Percentiles rank a stretch among this genome's conserved stretches.
Evolutionary conservation across 306 rosid genomes (phyloP).

Genomic region (Rosa chinensis): DNA sequence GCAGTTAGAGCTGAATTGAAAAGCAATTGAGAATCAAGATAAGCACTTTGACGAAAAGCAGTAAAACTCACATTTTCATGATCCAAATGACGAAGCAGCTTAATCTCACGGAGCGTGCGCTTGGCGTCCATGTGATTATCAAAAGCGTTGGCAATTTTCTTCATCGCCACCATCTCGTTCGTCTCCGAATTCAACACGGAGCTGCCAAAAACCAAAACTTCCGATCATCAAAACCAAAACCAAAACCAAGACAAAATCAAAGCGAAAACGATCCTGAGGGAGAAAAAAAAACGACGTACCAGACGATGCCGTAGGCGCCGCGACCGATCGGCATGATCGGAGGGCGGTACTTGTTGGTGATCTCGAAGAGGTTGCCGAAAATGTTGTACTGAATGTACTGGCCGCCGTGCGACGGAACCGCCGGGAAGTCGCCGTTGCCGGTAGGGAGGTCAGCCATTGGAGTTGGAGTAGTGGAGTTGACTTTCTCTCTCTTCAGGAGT

Average conservation of each 20-base stretch:
- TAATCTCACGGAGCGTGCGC: constrained; percentile 98
- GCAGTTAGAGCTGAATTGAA: background rate
- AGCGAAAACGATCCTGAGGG: background rate
- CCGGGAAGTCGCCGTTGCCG: constrained; percentile 57
- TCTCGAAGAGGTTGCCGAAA: constrained; percentile 86
- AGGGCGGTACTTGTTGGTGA: constrained; percentile 80
- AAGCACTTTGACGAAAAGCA: background rate
- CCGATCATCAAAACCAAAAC: background rate
- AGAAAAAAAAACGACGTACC: constrained; percentile 42
- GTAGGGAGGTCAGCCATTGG: constrained; percentile 55
- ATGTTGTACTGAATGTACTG: constrained; percentile 78
- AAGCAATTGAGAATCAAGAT: background rate
- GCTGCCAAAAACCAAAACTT: constrained; percentile 39
- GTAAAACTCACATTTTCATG: constrained; percentile 79
- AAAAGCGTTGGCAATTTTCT: constrained; percentile 93
- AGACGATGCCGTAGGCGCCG: constrained; percentile 95
- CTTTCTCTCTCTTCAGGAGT: constrained; percentile 20
- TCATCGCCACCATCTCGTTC: constrained; percentile 87
- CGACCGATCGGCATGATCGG: constrained; percentile 98
- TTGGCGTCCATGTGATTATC: constrained; percentile 96
- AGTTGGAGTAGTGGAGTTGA: background rate
- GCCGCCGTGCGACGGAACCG: constrained; percentile 71
- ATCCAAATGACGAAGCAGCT: constrained; percentile 94
- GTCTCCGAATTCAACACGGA: constrained; percentile 88
- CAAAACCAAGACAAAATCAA: background rate